phyloP scores from a whole-genome alignment of 768 basidiomycete species.

The Amanita polypyramis region DNA sequence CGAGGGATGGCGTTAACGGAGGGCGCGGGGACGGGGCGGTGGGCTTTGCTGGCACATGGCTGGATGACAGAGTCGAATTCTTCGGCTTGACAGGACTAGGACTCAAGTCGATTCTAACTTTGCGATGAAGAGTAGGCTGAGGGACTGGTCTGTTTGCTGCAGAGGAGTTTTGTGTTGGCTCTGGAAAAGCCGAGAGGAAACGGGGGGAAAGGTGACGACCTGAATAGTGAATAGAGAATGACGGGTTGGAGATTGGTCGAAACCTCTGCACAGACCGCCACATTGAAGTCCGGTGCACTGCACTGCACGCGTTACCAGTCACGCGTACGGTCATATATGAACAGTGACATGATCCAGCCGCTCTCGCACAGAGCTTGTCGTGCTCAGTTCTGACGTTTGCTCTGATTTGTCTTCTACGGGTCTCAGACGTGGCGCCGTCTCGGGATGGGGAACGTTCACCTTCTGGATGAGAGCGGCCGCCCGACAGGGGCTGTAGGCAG shows the following conservation, averaged over 20 bases:
- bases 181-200: constrained; percentile 10
- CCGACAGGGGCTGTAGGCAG: neutral
- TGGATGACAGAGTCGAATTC: constrained; percentile 15
- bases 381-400: neutral
- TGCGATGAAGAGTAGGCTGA: constrained; percentile 14
- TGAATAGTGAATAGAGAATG: neutral
- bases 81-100: constrained; percentile 50
- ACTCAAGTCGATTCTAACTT: constrained; percentile 48
- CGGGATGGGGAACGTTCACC: neutral
- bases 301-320: constrained; percentile 1
- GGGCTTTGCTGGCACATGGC: constrained; percentile 20
- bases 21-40: constrained; percentile 17
- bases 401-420: neutral
- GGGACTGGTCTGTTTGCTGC: constrained; percentile 3
- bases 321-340: too few species aligned
- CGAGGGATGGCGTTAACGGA: constrained; percentile 18
- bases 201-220: constrained; percentile 5
- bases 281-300: constrained; percentile 7
- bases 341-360: neutral
- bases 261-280: constrained; percentile 13
- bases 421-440: constrained; percentile 1
- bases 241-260: neutral
- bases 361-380: neutral
- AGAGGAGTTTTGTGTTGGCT: neutral
- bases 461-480: neutral